Base-by-base conservation (phyloP, 495 filamentous ascomycete genomes). In the Haplographium delicatum region DNA sequence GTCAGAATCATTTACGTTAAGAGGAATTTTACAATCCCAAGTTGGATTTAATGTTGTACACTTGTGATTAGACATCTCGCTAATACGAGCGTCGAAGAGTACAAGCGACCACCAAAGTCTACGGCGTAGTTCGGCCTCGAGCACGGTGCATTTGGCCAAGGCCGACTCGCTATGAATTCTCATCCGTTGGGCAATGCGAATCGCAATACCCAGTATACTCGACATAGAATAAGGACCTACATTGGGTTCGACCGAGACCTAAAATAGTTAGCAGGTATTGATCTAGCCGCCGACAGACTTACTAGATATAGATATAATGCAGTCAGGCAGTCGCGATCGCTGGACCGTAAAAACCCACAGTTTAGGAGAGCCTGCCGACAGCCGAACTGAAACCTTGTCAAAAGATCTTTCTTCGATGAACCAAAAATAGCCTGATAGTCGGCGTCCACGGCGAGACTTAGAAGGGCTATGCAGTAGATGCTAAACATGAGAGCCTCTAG, bases 101-200 rank as follows among this genome's bases (percentile, higher is more conserved):
- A 72, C 65, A 2, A 84, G 64, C 41, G 81, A 76, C 75, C 76
- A 83, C 75, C 81, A 85, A 4, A 84, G 62, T 19, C 81, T 68
- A 40, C 80, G 65, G 3, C 81, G 68, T 65, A 80, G 70, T 60
- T 86, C 78, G 1, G 73, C 71, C 38, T 85, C 78, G 57, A 84
- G 80, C 5, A 73, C 69, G 0, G 73, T 65, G 1, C 80, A 65
- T 39, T 67, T 67, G 31, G 78, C 70, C 39, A 72, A 65, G 26
- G 57, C 54, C 1, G 76, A 77, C 51, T 84, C 80, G 35, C 76
- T 56, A 37, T 72, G 66, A 5, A 75, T 61, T n/a, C 72, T 69
- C 10, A 72, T 63, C 11, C 62, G 61, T 48, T 68, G 67, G 15
- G 62, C 72, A 34, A 74, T 68, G 35, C 72, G 68, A 30, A 68